Evolutionary conservation across 2,329 filamentous ascomycete genomes (phyloP).

Genomic region (Gremmenia infestans): DNA sequence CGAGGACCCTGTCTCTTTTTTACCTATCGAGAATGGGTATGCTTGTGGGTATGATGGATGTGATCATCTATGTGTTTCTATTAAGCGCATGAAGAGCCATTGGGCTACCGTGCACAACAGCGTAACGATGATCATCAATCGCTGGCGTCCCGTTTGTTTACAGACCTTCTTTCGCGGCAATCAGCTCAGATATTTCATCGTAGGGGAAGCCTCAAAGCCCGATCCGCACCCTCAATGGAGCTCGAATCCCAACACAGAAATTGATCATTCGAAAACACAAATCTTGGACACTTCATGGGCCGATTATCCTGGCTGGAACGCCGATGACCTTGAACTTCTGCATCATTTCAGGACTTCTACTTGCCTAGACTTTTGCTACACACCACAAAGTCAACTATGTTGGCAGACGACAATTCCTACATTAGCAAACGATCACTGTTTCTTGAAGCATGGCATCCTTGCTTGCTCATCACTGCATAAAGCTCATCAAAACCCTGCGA

Average conservation of each 20-base stretch:
- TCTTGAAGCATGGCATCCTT: conserved; percentile 36
- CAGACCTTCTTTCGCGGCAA: conserved; percentile 31
- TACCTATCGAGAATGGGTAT: conserved; percentile 22
- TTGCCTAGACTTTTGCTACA: background rate
- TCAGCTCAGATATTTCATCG: conserved; percentile 29
- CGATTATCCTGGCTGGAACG: background rate
- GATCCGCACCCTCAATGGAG: conserved; percentile 6
- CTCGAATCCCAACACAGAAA: conserved; percentile 27
- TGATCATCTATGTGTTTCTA: conserved; percentile 23
- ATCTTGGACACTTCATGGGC: background rate
- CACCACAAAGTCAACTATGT: background rate
- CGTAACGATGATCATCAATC: background rate
- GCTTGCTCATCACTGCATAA: conserved; percentile 31
- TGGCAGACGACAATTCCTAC: background rate
- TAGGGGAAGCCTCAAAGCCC: conserved; percentile 8
- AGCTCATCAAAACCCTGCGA: conserved; percentile 1
- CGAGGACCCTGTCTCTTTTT: conserved; percentile 23
- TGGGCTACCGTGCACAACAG: conserved; percentile 20
- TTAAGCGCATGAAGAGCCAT: conserved; percentile 30
- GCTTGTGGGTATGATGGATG: conserved; percentile 19
- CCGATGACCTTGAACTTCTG: conserved; percentile 16
- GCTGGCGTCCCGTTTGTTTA: conserved; percentile 24
- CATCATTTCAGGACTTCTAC: conserved; percentile 12
- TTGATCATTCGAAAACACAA: background rate
- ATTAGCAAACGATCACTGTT: conserved; percentile 22